Percentiles rank a stretch among this genome's conserved stretches.
Evolutionary conservation across 257 asterid genomes (phyloP).

Genomic region (Ajuga chamaepitys): DNA sequence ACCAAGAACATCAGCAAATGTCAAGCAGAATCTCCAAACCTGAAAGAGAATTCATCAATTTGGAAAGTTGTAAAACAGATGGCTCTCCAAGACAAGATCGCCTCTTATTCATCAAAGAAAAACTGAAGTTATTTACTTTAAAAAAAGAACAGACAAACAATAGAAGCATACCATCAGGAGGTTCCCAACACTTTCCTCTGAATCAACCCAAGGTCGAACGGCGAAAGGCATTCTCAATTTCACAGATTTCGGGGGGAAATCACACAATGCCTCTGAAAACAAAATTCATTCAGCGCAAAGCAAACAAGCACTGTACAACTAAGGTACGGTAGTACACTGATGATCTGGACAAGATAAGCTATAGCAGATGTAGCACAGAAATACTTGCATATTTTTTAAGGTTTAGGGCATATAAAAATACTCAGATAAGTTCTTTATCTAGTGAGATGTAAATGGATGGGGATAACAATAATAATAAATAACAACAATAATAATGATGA

Average conservation of each 20-base stretch:
- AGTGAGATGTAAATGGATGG: neutral
- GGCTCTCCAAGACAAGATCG: neutral
- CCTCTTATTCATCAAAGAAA: neutral
- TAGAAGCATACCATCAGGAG: conserved; percentile 69
- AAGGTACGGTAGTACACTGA: neutral
- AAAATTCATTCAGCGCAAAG: neutral
- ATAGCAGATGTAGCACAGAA: neutral
- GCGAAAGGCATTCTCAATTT: conserved; percentile 75
- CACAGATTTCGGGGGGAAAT: conserved; percentile 86
- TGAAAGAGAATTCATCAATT: conserved; percentile 28
- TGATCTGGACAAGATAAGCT: neutral
- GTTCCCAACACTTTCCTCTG: conserved; percentile 92
- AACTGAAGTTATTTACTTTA: neutral
- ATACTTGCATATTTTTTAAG: neutral
- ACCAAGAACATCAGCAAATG: conserved; percentile 92
- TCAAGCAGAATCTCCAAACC: conserved; percentile 95
- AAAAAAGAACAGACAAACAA: neutral
- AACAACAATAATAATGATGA: neutral
- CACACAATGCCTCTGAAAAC: conserved; percentile 70
- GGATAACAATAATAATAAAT: neutral
- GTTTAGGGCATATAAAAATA: neutral
- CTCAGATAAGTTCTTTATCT: neutral
- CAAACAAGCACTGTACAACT: neutral
- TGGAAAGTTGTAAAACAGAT: neutral
- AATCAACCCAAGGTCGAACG: conserved; percentile 78